phyloP scores from a whole-genome alignment of 139 green algal species.

The Closterium sp. region DNA sequence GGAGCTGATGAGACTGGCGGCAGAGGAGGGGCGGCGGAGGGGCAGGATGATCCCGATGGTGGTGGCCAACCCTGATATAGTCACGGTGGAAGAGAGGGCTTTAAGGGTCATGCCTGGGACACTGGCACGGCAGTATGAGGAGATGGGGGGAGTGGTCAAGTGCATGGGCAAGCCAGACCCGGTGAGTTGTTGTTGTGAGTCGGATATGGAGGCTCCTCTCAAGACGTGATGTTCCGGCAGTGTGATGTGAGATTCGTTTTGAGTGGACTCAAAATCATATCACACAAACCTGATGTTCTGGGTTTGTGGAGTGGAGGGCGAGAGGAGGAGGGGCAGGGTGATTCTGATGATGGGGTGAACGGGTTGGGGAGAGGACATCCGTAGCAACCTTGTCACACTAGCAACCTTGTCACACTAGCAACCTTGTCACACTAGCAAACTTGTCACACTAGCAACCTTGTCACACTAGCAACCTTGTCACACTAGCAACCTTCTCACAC shows the following conservation, averaged over 20 bases:
- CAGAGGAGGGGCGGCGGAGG: not conserved
- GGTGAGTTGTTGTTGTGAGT: constrained; percentile 1
- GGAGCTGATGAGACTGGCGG: not conserved
- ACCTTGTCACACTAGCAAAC: too few relatives aligned
- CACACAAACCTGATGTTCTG: constrained; percentile 8
- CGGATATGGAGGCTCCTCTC: too few relatives aligned
- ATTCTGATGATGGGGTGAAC: too few relatives aligned
- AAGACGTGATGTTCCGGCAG: too few relatives aligned
- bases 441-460: too few relatives aligned
- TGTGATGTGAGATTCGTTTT: too few relatives aligned
- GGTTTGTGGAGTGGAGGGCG: constrained; percentile 11
- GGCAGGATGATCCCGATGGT: constrained; percentile 64
- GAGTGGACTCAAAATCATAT: constrained; percentile 1
- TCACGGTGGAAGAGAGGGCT: constrained; percentile 40
- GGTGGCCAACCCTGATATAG: constrained; percentile 74
- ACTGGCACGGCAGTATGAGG: constrained; percentile 31
- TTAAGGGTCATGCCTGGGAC: constrained; percentile 46
- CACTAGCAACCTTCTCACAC: too few relatives aligned
- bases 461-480: too few relatives aligned
- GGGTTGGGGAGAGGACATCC: too few relatives aligned
- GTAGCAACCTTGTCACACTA: too few relatives aligned
- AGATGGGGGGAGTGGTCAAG: constrained; percentile 34
- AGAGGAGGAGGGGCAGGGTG: too few relatives aligned
- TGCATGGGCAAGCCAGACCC: constrained; percentile 49
- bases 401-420: too few relatives aligned